Base-by-base conservation (phyloP, 257 asterid genomes). In the Solanum lignicaule region DNA sequence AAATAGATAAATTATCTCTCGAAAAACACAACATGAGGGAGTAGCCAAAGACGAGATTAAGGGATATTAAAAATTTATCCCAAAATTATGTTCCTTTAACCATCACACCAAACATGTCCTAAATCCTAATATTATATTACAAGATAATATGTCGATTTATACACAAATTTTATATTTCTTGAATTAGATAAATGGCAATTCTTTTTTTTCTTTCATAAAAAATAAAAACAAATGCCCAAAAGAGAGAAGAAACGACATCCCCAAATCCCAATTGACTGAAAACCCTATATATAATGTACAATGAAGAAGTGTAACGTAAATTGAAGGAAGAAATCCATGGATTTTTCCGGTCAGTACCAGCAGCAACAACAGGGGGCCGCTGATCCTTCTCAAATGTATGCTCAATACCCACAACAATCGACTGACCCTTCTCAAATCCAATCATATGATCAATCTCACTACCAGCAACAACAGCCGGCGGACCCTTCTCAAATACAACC, bases 401-500 rank as follows among this genome's bases (percentile, higher is more conserved):
- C 38, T 83, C 87, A 88, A 39, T 89, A 69, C 38, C 76, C 48
- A 3, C 86, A 82, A 27, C 86, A 41, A 55, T 55, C 36, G 20
- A 25, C 39, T 3, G 43, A 72, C 79, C 43, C 79, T 72, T 72
- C 86, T n/a, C 86, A 83, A 43, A 76, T 79, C 21, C 86, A 83
- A 87, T 21, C 72, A 5, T 88, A 89, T 81, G 89, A 90, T 82
- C 92, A 87, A 66, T 46, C 39, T 31, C 76, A 69, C 5, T 27
- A 29, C 75, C 62, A 78, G 31, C 65, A 41, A 25, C 85, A 43
- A 15, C 33, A 15, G 4, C 58, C 27, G 23, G 87, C 91, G 35
- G 91, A 91, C 6, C 87, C 91, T 9, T 88, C 88, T 32, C 90
- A 91, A 85, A 73, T 87, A 2, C 89, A 87, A 66, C 29, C 93